phyloP scores from a whole-genome alignment of 1,284 basidiomycete genomes.

The Trametes polyzona region DNA sequence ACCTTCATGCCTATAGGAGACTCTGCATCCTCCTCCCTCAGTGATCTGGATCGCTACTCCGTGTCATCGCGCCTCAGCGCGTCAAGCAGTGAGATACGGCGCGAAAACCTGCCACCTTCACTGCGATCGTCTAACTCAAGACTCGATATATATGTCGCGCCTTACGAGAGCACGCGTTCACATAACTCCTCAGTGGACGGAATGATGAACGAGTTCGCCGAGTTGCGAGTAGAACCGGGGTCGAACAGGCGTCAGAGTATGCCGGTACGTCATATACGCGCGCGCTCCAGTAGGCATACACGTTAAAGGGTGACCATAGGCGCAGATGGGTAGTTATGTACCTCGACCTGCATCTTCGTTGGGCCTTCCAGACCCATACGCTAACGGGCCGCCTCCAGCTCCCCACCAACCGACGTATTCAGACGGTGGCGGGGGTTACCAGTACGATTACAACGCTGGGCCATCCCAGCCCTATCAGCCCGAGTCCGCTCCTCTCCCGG shows the following conservation, averaged over 20 bases:
- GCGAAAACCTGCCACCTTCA: slow-evolving; percentile 60
- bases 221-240: slow-evolving; percentile 57
- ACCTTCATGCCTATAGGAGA: slow-evolving; percentile 66
- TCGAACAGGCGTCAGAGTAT: slow-evolving; percentile 59
- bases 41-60: slow-evolving; percentile 27
- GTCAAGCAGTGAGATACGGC: slow-evolving; percentile 43
- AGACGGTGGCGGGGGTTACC: slow-evolving; percentile 25
- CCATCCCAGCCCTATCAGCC: slow-evolving; percentile 39
- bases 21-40: slow-evolving; percentile 31
- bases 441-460: slow-evolving; percentile 37
- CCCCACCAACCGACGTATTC: slow-evolving; percentile 36
- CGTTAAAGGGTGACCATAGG: slow-evolving; percentile 26
- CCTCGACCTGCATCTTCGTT: slow-evolving; percentile 45
- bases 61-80: slow-evolving; percentile 43
- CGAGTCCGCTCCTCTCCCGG: slow-evolving; percentile 36
- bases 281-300: no score
- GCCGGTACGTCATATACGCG: slow-evolving; percentile 52
- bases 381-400: slow-evolving; percentile 29
- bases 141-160: slow-evolving; percentile 73
- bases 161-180: slow-evolving; percentile 53
- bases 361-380: slow-evolving; percentile 33
- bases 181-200: slow-evolving; percentile 48
- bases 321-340: slow-evolving; percentile 39
- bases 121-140: slow-evolving; percentile 62
- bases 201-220: slow-evolving; percentile 64